Evolutionary conservation across 2,329 filamentous ascomycete genomes (phyloP).

Genomic region (Colletotrichum cereale): DNA sequence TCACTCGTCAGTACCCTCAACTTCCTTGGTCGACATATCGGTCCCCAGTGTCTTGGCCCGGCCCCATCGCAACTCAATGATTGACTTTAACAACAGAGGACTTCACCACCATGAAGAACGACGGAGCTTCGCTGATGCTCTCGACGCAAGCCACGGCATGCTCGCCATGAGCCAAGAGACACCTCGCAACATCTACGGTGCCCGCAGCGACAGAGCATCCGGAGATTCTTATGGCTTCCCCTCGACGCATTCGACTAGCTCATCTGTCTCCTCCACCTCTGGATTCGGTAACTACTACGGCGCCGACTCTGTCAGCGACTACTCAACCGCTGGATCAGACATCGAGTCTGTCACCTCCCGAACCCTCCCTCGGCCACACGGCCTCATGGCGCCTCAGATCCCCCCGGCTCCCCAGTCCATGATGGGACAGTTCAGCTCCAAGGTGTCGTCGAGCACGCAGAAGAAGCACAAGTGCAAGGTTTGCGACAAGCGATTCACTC

Average conservation of each 20-base stretch:
- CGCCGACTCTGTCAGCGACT: constrained; percentile 89
- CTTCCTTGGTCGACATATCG: constrained; percentile 61
- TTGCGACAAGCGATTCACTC: constrained; percentile 96
- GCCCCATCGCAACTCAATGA: constrained; percentile 70
- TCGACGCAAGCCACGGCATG: constrained; percentile 95
- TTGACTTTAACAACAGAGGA: constrained; percentile 66
- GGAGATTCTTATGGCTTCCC: constrained; percentile 94
- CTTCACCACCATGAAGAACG: constrained; percentile 62
- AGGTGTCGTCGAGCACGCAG: constrained; percentile 93
- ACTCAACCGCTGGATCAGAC: constrained; percentile 89
- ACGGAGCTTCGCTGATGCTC: constrained; percentile 85
- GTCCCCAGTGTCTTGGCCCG: constrained; percentile 51
- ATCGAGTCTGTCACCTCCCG: constrained; percentile 84
- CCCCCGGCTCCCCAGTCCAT: constrained; percentile 93
- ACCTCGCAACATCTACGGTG: constrained; percentile 88
- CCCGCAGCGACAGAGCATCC: constrained; percentile 75
- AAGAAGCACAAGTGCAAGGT: constrained; percentile 99
- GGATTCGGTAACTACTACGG: constrained; percentile 88
- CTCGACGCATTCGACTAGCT: constrained; percentile 84
- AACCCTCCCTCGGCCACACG: constrained; percentile 84
- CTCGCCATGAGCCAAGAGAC: constrained; percentile 96
- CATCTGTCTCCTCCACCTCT: constrained; percentile 94
- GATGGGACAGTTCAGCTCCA: constrained; percentile 99
- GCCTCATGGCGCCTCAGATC: constrained; percentile 69
- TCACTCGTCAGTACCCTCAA: constrained; percentile 81